Evolutionary conservation across 805 yeast species (phyloP), one percentile per base, ranked within the genome.

Genomic region (Yamadazyma scolyti): DNA sequence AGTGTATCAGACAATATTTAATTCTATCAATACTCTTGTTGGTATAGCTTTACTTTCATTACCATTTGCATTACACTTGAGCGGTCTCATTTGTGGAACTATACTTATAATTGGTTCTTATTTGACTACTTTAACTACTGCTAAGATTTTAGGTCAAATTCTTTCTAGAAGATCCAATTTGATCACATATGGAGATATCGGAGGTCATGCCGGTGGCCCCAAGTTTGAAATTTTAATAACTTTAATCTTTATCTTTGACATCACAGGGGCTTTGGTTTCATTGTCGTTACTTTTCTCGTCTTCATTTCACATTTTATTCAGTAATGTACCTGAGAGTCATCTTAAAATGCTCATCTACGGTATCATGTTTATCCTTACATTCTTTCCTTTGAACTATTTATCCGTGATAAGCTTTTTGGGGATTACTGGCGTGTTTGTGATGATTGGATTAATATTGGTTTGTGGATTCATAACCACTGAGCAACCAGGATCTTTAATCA

Each of bases 1-100:
- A 0, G 77, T 77, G 0, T 76, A 82, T 2, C 86, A 80, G 48
- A 79, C 87, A 0, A 59, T 77, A 11, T 77, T 80, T 60, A 79
- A 79, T 49, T 71, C 82, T 9, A 72, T 83, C 28, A 84, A 84
- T 50, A 82, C 82, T 0, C 58, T 84, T 17, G 76, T 84, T 41
- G 94, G 94, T 0, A 73, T 84, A 22, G 93, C 90, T 2, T 65
- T 84, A 29, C 63, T 84, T 25, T 79, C 93, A 0, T 61, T 84
- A 28, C 89, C 94, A 0, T 61, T 78, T 39, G 94, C 83, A 2
- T 56, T 84, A 33, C 70, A 65, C 41, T 66, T 77, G 26, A 68
- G 88, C 1, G 94, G 94, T 3, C 77, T 87, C 81, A 44, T 76
- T 2, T 34, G 59, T 7, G 85, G 85, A 0, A 33, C 67, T 0